Conservation (phyloP, 306 rosid species). For the Vachellia pachyceras region DNA sequence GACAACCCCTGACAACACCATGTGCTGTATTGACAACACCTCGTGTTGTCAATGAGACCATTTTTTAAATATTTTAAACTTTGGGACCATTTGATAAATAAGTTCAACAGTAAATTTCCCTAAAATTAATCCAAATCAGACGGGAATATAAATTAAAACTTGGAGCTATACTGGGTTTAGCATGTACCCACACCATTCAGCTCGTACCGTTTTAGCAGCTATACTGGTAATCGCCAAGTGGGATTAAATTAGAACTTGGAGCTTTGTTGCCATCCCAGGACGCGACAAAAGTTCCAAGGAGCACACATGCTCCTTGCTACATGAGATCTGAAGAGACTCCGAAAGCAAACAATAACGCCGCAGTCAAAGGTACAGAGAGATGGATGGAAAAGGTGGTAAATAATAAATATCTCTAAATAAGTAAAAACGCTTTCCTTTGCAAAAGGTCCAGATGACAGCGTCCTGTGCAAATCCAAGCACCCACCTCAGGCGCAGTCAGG, state of each 20-base stretch:
- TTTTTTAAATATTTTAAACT: too few species aligned
- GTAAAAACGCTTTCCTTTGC: slow-evolving; percentile 14
- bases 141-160: too few species aligned
- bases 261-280: background rate
- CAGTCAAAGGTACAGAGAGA: background rate
- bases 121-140: too few species aligned
- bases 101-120: too few species aligned
- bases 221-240: too few species aligned
- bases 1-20: too few species aligned
- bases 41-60: too few species aligned
- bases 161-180: too few species aligned
- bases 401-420: background rate
- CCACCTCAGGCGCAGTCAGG: slow-evolving; percentile 40
- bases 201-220: too few species aligned
- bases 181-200: too few species aligned
- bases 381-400: slow-evolving; percentile 34
- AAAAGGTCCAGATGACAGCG: slow-evolving; percentile 44
- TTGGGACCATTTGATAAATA: too few species aligned
- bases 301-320: slow-evolving; percentile 39
- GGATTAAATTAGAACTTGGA: background rate
- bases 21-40: too few species aligned
- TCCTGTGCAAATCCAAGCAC: slow-evolving; percentile 39
- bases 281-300: slow-evolving; percentile 34
- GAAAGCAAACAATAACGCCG: slow-evolving; percentile 35
- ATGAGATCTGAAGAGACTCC: slow-evolving; percentile 45